Evolutionary conservation across 1,284 basidiomycete species (phyloP).

Genomic region (Apiotrichum gracile): DNA sequence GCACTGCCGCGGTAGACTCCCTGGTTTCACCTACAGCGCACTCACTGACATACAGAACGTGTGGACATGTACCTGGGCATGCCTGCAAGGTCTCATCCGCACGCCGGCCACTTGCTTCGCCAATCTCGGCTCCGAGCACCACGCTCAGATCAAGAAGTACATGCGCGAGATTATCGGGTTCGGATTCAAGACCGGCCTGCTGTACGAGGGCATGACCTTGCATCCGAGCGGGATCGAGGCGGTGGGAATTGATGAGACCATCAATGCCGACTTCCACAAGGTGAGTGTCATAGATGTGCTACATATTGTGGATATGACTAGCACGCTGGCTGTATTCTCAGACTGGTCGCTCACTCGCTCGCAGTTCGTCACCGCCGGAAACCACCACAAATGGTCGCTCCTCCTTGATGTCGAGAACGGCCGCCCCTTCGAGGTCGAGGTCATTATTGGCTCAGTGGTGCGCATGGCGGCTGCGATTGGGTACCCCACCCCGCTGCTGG

Average conservation of each 20-base stretch:
- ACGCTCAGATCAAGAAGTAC: constrained; percentile 29
- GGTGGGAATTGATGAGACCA: constrained; percentile 14
- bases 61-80: constrained; percentile 40
- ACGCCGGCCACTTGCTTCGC: constrained; percentile 26
- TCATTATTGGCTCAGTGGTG: constrained; percentile 38
- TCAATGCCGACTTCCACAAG: constrained; percentile 9
- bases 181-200: constrained; percentile 34
- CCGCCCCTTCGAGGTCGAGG: constrained; percentile 46
- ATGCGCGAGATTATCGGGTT: constrained; percentile 36
- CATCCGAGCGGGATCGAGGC: constrained; percentile 23
- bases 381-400: constrained; percentile 38
- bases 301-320: neutral
- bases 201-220: constrained; percentile 31
- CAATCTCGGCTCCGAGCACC: constrained; percentile 18
- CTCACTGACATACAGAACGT: constrained; percentile 32
- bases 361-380: constrained; percentile 5
- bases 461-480: constrained; percentile 28
- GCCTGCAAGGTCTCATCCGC: constrained; percentile 36
- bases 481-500: constrained; percentile 26
- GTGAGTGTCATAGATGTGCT: neutral
- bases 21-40: no score
- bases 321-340: no score
- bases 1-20: no score
- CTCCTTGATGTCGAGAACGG: constrained; percentile 40
- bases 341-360: neutral